Base-by-base conservation (phyloP, 805 yeast species). In the Lipomyces spencermartinsiae region DNA sequence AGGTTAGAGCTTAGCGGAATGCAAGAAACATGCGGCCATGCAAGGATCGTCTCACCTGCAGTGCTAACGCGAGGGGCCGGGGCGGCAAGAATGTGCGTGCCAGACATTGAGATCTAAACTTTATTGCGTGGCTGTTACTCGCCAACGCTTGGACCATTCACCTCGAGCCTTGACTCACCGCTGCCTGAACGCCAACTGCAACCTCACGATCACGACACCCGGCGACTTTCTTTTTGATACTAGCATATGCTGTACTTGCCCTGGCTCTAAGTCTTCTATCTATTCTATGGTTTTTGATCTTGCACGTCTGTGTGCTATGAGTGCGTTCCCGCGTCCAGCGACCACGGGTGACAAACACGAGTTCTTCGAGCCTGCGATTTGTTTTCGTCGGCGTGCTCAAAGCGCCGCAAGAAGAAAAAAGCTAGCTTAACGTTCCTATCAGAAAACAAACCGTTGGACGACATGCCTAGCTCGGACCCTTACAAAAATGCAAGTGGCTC, bases 11-110 rank as follows among this genome's bases (percentile, higher is more conserved):
- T 2, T 43, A 43, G 10, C 49, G 16, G 49, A 43, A n/a, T 25
- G 29, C 29, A 25, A 25, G 29, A 25, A 25, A 25, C 29, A 25
- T 25, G 29, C 29, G 29, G 29, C 29, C 29, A 25, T 25, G 29
- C 29, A 43, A 43, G 1, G 16, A 14, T 5, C 14, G n/a, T 8
- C 22, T 2, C 7, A 43, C 49, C 49, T 43, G 49, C 49, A 43
- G 49, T n/a, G 49, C 49, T 43, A 43, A 43, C 25, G 49, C 49
- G 49, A 43, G 49, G 49, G 49, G 49, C 49, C 49, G 19, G 22
- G 49, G 49, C 5, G 22, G 10, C 22, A 39, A 43, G 49, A 43
- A 43, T 43, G 49, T 43, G 49, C 19, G 22, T 43, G 22, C 49
- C 49, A 43, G 49, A n/a, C 49, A n/a, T 12, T 3, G 49, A 16